Conservation (phyloP, 768 basidiomycete genomes). For the Kwoniella newhampshirensis region DNA sequence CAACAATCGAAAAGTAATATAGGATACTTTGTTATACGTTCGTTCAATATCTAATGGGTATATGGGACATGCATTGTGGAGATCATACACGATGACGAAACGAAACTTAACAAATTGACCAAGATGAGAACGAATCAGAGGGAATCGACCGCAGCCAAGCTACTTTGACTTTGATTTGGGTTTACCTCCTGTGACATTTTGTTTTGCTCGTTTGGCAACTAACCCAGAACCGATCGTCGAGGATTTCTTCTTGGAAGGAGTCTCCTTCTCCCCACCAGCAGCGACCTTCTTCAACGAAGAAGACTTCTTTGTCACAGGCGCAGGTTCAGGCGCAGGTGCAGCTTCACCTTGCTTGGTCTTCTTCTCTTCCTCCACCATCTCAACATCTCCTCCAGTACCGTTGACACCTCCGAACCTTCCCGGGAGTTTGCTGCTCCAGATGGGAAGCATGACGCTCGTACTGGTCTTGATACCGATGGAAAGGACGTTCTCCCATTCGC, state of each 20-base stretch:
- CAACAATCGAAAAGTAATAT: too few species aligned
- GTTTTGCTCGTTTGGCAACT: slow-evolving; percentile 13
- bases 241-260: slow-evolving; percentile 11
- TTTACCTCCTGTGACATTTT: not conserved
- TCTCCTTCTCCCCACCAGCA: slow-evolving; percentile 1
- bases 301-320: slow-evolving; percentile 13
- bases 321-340: slow-evolving; percentile 6
- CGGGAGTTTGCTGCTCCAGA: slow-evolving; percentile 81
- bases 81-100: too few species aligned
- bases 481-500: slow-evolving; percentile 88
- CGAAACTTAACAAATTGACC: too few species aligned
- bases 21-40: too few species aligned
- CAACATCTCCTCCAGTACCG: slow-evolving; percentile 43
- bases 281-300: slow-evolving; percentile 3
- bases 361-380: slow-evolving; percentile 29
- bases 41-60: too few species aligned
- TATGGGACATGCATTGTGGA: too few species aligned
- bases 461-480: slow-evolving; percentile 86
- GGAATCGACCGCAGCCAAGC: too few species aligned
- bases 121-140: too few species aligned
- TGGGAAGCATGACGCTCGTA: slow-evolving; percentile 76
- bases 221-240: slow-evolving; percentile 16
- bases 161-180: slow-evolving; percentile 6
- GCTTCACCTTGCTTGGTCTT: slow-evolving; percentile 28
- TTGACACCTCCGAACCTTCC: slow-evolving; percentile 60